A percentile compares a stretch with the other conserved stretches of the same genome.
Evolutionary conservation across 2,329 filamentous ascomycete species (phyloP).

Genomic region (Aureobasidium mangrovei): DNA sequence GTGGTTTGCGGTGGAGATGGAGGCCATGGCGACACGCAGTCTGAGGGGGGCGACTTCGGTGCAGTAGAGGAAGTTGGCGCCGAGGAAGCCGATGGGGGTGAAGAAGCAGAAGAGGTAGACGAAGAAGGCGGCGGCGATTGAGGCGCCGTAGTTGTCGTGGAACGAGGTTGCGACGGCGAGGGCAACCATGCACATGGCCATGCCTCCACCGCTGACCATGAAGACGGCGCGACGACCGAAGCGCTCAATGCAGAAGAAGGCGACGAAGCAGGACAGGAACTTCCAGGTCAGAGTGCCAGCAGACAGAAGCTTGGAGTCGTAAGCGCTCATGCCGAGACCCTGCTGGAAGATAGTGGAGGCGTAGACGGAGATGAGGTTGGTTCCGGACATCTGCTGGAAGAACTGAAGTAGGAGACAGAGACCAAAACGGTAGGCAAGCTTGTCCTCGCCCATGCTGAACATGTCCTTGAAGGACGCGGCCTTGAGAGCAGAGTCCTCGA

Average conservation of each 20-base stretch:
- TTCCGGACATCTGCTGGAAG: slow-evolving; percentile 44
- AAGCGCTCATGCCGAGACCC: slow-evolving; percentile 30
- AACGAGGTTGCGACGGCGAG: slow-evolving; percentile 46
- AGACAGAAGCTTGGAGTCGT: slow-evolving; percentile 36
- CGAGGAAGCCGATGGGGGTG: slow-evolving; percentile 51
- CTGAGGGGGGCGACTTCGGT: slow-evolving; percentile 48
- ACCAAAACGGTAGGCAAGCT: slow-evolving; percentile 42
- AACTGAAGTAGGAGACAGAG: slow-evolving; percentile 44
- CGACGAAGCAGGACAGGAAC: slow-evolving; percentile 43
- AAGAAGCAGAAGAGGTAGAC: slow-evolving; percentile 54
- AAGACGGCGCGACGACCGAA: slow-evolving; percentile 44
- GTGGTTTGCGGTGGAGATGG: slow-evolving; percentile 47
- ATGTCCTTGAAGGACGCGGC: slow-evolving; percentile 36
- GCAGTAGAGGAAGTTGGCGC: slow-evolving; percentile 53
- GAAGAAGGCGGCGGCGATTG: slow-evolving; percentile 47
- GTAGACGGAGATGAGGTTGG: slow-evolving; percentile 27
- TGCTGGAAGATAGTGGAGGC: slow-evolving; percentile 24
- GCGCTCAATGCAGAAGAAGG: slow-evolving; percentile 44
- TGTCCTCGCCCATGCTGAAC: slow-evolving; percentile 43
- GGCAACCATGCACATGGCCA: slow-evolving; percentile 47
- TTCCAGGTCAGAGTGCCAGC: slow-evolving; percentile 47
- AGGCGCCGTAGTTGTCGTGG: slow-evolving; percentile 37
- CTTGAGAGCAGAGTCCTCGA: slow-evolving; percentile 35
- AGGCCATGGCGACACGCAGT: slow-evolving; percentile 46
- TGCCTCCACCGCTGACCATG: slow-evolving; percentile 44